Conservation (phyloP, 2,329 filamentous ascomycete species). For the Colletotrichum musae region DNA sequence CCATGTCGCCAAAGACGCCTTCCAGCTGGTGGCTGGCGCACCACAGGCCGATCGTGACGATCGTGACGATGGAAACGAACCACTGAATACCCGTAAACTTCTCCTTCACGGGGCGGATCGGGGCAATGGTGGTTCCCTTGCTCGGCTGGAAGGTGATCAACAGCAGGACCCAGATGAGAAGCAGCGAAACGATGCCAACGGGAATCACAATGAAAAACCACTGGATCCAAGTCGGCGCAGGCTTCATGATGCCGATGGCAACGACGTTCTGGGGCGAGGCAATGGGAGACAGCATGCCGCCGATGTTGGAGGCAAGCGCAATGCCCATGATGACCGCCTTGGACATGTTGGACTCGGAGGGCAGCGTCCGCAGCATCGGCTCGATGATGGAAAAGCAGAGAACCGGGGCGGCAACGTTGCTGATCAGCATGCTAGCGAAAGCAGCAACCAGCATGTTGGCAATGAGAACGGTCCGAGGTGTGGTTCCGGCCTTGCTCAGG, state of each 20-base stretch:
- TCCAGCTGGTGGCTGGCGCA: constrained; percentile 93
- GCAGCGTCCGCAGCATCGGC: constrained; percentile 94
- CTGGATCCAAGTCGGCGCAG: constrained; percentile 90
- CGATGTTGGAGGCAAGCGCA: constrained; percentile 94
- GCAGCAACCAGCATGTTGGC: constrained; percentile 99
- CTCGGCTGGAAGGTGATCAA: constrained; percentile 89
- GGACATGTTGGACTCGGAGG: constrained; percentile 91
- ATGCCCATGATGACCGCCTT: constrained; percentile 97
- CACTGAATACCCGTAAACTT: constrained; percentile 90
- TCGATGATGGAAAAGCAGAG: constrained; percentile 98
- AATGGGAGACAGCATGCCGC: constrained; percentile 96
- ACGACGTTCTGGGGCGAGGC: constrained; percentile 98
- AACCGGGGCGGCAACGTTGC: constrained; percentile 96
- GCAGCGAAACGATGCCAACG: constrained; percentile 89
- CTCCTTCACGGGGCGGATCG: constrained; percentile 91
- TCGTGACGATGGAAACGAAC: constrained; percentile 89
- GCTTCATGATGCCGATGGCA: constrained; percentile 94
- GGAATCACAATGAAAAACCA: constrained; percentile 98
- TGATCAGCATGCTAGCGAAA: constrained; percentile 99
- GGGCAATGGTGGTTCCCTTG: constrained; percentile 88
- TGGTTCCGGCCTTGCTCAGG: constrained; percentile 94
- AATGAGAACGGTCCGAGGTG: constrained; percentile 89
- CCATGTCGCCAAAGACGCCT: constrained; percentile 94
- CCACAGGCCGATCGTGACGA: constrained; percentile 91
- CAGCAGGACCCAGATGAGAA: constrained; percentile 90